Conservation (phyloP, 495 filamentous ascomycete species). For the Penicillium fimorum region DNA sequence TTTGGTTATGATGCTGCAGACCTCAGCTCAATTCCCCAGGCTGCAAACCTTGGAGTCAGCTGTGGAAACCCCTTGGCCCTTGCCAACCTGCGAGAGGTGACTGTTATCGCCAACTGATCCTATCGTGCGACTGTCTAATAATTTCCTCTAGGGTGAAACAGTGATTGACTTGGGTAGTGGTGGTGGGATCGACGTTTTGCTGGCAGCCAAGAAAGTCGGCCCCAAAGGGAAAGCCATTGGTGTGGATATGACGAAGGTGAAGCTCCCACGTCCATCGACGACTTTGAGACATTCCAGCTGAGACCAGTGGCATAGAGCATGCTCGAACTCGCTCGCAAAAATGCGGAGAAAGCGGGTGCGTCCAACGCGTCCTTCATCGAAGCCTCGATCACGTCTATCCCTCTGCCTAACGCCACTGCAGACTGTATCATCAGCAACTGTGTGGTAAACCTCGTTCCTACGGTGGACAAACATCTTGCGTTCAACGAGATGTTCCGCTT, state of each 20-base stretch:
- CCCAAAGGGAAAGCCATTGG: constrained; percentile 55
- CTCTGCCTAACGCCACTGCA: constrained; percentile 40
- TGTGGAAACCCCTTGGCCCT: constrained; percentile 64
- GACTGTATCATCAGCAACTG: constrained; percentile 65
- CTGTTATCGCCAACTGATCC: background rate
- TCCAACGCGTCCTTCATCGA: constrained; percentile 53
- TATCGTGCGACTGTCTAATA: background rate
- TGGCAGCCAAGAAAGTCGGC: constrained; percentile 58
- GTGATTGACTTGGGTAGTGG: constrained; percentile 64
- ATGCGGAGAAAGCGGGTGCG: constrained; percentile 38
- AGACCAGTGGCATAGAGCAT: constrained; percentile 48
- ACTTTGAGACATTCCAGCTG: background rate
- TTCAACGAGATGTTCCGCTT: constrained; percentile 63
- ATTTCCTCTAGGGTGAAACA: constrained; percentile 52
- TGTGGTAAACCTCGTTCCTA: constrained; percentile 65
- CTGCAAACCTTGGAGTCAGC: constrained; percentile 62
- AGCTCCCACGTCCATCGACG: background rate
- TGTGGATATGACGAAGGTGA: constrained; percentile 65
- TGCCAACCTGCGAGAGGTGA: constrained; percentile 51
- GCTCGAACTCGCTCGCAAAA: constrained; percentile 49
- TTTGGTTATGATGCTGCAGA: constrained; percentile 61
- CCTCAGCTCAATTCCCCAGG: constrained; percentile 51
- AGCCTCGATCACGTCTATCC: constrained; percentile 52
- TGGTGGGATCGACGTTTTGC: constrained; percentile 63
- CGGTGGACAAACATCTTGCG: constrained; percentile 52